Percentiles rank a stretch among this genome's conserved stretches.
phyloP scores from a whole-genome alignment of 2,329 filamentous ascomycete species.

The Fusarium nelsonii region DNA sequence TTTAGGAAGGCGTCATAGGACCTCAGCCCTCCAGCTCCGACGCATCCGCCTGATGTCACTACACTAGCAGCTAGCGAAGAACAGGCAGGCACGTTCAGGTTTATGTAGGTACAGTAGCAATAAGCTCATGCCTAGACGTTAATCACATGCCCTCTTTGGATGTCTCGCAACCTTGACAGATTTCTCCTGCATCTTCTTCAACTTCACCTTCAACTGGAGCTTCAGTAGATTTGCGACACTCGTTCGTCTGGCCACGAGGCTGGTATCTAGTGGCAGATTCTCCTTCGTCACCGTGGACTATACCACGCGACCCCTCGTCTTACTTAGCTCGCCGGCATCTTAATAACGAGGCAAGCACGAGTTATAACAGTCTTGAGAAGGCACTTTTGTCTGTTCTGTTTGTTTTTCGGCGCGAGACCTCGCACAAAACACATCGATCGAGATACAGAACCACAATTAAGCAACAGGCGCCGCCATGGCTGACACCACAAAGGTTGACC shows the following conservation, averaged over 20 bases:
- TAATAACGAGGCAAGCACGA: conserved; percentile 21
- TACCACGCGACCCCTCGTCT: conserved; percentile 43
- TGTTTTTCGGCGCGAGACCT: conserved; percentile 7
- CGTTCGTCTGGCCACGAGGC: conserved; percentile 23
- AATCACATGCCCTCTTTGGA: conserved; percentile 46
- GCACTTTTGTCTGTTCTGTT: conserved; percentile 5
- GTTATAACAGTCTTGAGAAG: conserved; percentile 28
- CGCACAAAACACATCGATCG: neutral
- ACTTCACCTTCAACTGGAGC: conserved; percentile 11
- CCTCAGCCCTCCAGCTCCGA: conserved; percentile 31
- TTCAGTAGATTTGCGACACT: conserved; percentile 12
- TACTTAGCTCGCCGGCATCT: conserved; percentile 6
- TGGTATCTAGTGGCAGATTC: conserved; percentile 23
- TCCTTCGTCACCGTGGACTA: conserved; percentile 10
- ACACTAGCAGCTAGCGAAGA: conserved; percentile 26
- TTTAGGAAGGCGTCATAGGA: conserved; percentile 40
- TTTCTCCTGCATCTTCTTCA: conserved; percentile 18
- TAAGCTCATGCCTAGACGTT: conserved; percentile 21
- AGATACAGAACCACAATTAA: conserved; percentile 12
- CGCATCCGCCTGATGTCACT: conserved; percentile 46
- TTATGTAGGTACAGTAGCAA: conserved; percentile 5
- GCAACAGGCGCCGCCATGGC: conserved; percentile 43
- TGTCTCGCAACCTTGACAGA: conserved; percentile 36
- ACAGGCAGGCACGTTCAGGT: neutral
- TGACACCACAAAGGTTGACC: conserved; percentile 38